These are phyloP conservation scores for Dissophora globulifera DNA, from an alignment of 192 early-diverging fungal genomes.

Conservation along the genomic window DNA sequence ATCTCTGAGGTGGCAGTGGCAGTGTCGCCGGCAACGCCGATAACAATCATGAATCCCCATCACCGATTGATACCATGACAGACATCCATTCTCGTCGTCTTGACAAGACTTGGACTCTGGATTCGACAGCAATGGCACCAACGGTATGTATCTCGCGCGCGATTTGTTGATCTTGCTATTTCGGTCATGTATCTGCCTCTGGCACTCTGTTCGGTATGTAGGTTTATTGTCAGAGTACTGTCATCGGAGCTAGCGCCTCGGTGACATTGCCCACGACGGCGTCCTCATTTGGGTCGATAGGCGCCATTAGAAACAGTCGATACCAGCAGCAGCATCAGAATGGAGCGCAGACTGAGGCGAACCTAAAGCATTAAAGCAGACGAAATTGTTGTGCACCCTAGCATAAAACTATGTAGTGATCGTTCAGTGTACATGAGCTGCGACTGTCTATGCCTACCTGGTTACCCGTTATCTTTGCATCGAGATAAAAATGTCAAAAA, in stretches of 20 bases:
- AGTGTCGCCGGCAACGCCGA: neutral
- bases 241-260: neutral
- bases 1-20: slow-evolving; percentile 11
- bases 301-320: slow-evolving; percentile 26
- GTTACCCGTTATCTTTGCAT: too few species aligned
- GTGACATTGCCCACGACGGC: slow-evolving; percentile 1
- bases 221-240: slow-evolving; percentile 27
- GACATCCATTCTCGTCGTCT: slow-evolving; percentile 17
- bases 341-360: neutral
- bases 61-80: slow-evolving; percentile 41
- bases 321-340: neutral
- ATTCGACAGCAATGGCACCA: slow-evolving; percentile 26
- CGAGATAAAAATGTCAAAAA: too few species aligned
- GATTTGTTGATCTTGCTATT: neutral
- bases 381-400: too few species aligned
- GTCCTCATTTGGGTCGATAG: slow-evolving; percentile 15
- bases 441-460: too few species aligned
- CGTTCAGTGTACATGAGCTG: too few species aligned
- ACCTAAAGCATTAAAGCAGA: neutral
- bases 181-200: neutral
- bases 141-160: slow-evolving; percentile 13
- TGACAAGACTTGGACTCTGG: slow-evolving; percentile 27
- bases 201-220: neutral
- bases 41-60: slow-evolving; percentile 20
- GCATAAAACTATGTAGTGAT: too few species aligned